Evolutionary conservation across 163 green algal genomes (phyloP).

Genomic region (Chlorella variabilis): DNA sequence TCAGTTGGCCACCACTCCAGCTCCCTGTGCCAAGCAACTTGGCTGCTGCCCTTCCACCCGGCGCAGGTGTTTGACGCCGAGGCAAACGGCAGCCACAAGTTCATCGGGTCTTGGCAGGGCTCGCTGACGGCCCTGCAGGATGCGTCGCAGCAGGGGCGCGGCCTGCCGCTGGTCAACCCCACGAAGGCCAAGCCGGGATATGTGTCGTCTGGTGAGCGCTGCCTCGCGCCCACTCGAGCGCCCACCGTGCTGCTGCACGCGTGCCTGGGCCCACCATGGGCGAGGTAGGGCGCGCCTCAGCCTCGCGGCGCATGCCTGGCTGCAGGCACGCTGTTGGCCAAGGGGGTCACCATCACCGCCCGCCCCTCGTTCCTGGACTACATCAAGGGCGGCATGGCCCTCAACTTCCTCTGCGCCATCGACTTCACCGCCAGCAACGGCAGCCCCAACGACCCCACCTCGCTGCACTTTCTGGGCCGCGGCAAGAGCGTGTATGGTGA

Average conservation of each 20-base stretch:
- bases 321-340: constrained; percentile 31
- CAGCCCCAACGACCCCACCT: constrained; percentile 43
- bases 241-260: too few species aligned
- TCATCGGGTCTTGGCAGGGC: constrained; percentile 33
- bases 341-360: constrained; percentile 3
- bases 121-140: constrained; percentile 12
- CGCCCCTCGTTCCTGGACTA: constrained; percentile 62
- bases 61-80: constrained; percentile 48
- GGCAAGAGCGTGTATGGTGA: constrained; percentile 55
- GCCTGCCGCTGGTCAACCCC: constrained; percentile 23
- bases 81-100: constrained; percentile 29
- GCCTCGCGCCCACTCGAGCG: background rate
- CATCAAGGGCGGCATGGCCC: constrained; percentile 46
- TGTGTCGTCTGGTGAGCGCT: constrained; percentile 6
- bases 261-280: background rate
- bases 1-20: too few species aligned
- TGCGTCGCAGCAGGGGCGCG: background rate
- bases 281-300: background rate
- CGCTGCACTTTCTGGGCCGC: constrained; percentile 54
- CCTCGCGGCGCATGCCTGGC: background rate
- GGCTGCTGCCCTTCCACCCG: background rate
- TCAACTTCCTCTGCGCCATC: constrained; percentile 59
- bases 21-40: too few species aligned
- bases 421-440: constrained; percentile 68
- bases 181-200: constrained; percentile 27